phyloP scores from a whole-genome alignment of 2,329 filamentous ascomycete genomes.

The Ceratocystis variospora region DNA sequence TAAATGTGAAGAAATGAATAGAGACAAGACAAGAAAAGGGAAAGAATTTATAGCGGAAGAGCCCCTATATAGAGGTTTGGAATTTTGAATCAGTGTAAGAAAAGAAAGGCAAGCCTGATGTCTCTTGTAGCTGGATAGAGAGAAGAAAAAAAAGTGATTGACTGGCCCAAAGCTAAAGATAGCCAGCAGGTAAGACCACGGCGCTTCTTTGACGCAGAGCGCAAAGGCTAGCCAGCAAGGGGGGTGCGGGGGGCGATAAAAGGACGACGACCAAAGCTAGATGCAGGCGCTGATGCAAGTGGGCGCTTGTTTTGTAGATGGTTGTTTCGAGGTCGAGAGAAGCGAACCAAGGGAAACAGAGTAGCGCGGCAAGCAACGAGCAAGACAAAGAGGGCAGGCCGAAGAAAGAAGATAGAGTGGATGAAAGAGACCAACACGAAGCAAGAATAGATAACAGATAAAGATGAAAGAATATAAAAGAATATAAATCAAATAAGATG shows the following conservation, averaged over 20 bases:
- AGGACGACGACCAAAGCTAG: neutral
- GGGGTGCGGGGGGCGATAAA: neutral
- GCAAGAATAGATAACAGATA: neutral
- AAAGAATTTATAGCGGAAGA: neutral
- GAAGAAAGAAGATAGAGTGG: neutral
- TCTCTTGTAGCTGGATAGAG: too few species aligned
- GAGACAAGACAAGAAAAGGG: neutral
- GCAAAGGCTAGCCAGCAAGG: neutral
- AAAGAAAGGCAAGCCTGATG: too few species aligned
- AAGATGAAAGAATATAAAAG: neutral
- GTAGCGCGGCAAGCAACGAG: neutral
- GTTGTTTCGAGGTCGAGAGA: neutral
- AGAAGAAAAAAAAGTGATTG: too few species aligned
- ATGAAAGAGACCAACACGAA: neutral
- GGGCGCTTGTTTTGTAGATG: neutral
- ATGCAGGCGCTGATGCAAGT: neutral
- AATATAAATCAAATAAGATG: neutral
- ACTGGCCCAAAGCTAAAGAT: too few species aligned
- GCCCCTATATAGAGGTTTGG: neutral
- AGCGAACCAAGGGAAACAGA: neutral
- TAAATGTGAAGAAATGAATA: neutral
- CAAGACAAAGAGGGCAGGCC: neutral
- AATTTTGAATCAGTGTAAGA: too few species aligned
- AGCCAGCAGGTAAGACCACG: neutral
- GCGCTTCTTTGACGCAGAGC: conserved; percentile 1